These are phyloP conservation scores for Corchorus capsularis DNA, from an alignment of 345 rosid species.

Conservation along the genomic window DNA sequence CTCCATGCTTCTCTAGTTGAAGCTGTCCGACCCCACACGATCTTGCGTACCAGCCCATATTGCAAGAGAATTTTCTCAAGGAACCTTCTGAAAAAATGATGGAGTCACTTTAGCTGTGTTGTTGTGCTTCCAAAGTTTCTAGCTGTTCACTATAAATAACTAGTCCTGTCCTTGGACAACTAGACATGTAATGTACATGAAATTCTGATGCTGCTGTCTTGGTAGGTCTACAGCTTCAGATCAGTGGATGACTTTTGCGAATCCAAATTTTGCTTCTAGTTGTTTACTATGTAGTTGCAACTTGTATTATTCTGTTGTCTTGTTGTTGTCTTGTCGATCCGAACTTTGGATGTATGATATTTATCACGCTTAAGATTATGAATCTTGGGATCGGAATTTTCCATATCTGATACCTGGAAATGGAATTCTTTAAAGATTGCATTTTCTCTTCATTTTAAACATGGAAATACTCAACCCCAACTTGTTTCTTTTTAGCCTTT, in stretches of 20 bases:
- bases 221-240: constrained; percentile 12
- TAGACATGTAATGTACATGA: constrained; percentile 25
- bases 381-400: constrained; percentile 4
- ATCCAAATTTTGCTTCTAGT: constrained; percentile 26
- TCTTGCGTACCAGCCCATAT: constrained; percentile 60
- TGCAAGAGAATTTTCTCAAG: constrained; percentile 75
- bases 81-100: constrained; percentile 53
- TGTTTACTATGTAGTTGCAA: constrained; percentile 31
- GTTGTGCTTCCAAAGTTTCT: constrained; percentile 35
- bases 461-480: not conserved
- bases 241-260: constrained; percentile 19
- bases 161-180: constrained; percentile 3
- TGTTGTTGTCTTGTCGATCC: constrained; percentile 36
- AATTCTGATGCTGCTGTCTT: constrained; percentile 26
- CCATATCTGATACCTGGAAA: not conserved
- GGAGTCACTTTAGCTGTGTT: constrained; percentile 24
- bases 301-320: constrained; percentile 36
- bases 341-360: constrained; percentile 21
- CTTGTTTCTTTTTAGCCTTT: too few species aligned
- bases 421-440: not conserved
- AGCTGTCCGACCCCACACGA: constrained; percentile 45
- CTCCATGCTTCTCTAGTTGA: constrained; percentile 49
- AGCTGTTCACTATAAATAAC: constrained; percentile 29
- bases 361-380: not conserved
- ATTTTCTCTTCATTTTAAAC: not conserved